Base-by-base conservation (phyloP, 192 early-diverging fungal species). In the Umbelopsis sp. region DNA sequence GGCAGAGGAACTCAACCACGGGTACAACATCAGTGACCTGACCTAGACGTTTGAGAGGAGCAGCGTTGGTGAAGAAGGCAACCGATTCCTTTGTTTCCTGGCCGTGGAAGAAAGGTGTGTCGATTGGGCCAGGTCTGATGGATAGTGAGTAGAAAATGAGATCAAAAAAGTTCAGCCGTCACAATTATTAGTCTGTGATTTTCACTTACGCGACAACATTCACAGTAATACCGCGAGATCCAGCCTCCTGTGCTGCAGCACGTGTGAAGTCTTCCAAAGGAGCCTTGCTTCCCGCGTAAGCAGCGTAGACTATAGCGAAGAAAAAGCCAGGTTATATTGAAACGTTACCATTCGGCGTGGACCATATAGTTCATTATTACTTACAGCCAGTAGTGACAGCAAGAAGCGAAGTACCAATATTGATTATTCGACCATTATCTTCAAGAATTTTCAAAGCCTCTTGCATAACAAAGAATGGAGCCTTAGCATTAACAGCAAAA, bases 91-190 rank as follows among this genome's bases (percentile, higher is more conserved):
- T 72, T 14, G 76, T 74, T 59, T 81, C 77, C 14, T 77, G 73
- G 11, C 80, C 80, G 52, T 78, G 67, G 52, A 81, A 78, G 68
- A 81, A 77, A 0, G 75, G 76, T 16, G 80, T 81, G 12, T 81
- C 76, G 34, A 78, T 72, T 3, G 80, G 76, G 5, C 80, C 80
- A 20, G 76, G 80, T 34, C 56, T 62, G n/a, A n/a, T n/a, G n/a
- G n/a, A 32, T 0, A 12, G n/a, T 29, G 7, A 2, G 8, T n/a
- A n/a, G n/a, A n/a, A n/a, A n/a, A n/a, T n/a, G n/a, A n/a, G n/a
- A n/a, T n/a, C n/a, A n/a, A n/a, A n/a, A n/a, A n/a, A 26, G 1
- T 26, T 8, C 21, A n/a, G 10, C 22, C 25, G 12, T 9, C 52
- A 1, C 22, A 11, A 21, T 25, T 20, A 11, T 3, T 8, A n/a